Conservation (phyloP, 1,284 basidiomycete genomes). For the Amylostereum areolatum region DNA sequence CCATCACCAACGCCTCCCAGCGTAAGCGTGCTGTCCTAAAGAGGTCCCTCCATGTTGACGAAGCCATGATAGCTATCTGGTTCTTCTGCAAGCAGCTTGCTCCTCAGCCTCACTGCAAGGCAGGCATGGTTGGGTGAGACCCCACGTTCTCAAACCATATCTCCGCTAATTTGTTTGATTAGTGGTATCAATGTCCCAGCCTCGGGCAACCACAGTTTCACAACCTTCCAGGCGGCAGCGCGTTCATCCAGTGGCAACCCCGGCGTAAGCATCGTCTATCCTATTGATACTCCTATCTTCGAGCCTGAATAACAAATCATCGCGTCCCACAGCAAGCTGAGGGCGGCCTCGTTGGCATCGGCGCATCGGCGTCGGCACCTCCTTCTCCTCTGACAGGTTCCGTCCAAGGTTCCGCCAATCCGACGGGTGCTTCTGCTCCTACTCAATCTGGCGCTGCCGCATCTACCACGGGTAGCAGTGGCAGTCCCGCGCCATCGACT, state of each 20-base stretch:
- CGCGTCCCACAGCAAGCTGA: conserved; percentile 27
- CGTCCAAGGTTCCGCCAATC: conserved; percentile 21
- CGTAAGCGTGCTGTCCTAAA: conserved; percentile 24
- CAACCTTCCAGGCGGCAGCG: conserved; percentile 33
- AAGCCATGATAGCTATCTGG: conserved; percentile 40
- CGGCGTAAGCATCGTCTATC: conserved; percentile 20
- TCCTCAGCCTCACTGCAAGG: conserved; percentile 36
- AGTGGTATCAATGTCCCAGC: conserved; percentile 51
- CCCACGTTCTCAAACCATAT: background rate
- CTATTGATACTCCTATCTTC: background rate
- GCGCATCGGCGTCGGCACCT: conserved; percentile 36
- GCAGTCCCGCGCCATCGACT: background rate
- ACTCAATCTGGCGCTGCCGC: background rate
- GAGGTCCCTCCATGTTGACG: background rate
- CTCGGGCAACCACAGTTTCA: conserved; percentile 40
- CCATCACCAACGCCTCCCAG: conserved; percentile 34
- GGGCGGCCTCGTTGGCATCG: conserved; percentile 34
- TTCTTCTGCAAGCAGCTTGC: conserved; percentile 54
- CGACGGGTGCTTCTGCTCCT: conserved; percentile 8
- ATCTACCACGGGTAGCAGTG: background rate
- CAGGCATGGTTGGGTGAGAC: conserved; percentile 35
- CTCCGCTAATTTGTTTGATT: conserved; percentile 5
- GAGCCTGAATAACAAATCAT: background rate
- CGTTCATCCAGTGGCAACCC: conserved; percentile 22
- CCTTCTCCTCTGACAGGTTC: conserved; percentile 32